Evolutionary conservation across 78 protist species (phyloP).

Genomic region (Guillardia theta): DNA sequence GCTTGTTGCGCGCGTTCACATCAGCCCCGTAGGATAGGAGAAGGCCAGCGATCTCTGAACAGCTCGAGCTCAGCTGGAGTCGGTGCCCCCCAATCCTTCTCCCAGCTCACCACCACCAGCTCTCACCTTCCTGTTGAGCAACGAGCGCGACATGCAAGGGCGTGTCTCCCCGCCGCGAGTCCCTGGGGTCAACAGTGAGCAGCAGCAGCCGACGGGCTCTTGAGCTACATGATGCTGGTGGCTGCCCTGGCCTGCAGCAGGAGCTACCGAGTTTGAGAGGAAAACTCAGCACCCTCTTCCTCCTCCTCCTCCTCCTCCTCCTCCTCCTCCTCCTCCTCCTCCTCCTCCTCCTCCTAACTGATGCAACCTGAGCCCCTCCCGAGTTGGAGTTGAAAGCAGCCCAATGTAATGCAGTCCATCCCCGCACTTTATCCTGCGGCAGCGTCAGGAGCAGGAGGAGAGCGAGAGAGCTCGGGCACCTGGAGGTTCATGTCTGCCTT

Average conservation of each 20-base stretch:
- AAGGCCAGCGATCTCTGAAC: too few species aligned
- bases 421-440: neutral
- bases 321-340: too few species aligned
- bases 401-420: neutral
- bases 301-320: too few species aligned
- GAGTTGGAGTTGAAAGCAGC: neutral
- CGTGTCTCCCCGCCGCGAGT: neutral
- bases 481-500: neutral
- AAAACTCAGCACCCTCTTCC: neutral
- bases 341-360: too few species aligned
- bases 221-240: too few species aligned
- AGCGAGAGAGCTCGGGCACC: neutral
- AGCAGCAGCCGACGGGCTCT: too few species aligned
- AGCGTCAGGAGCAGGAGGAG: neutral
- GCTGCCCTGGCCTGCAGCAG: neutral
- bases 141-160: neutral
- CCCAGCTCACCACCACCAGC: neutral
- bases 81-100: too few species aligned
- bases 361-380: too few species aligned
- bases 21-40: too few species aligned
- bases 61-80: too few species aligned
- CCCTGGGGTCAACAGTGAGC: too few species aligned
- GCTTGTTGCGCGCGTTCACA: neutral
- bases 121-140: neutral
- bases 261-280: too few species aligned